phyloP scores from a whole-genome alignment of 1,139 yeast species.

The Pichia norvegensis region DNA sequence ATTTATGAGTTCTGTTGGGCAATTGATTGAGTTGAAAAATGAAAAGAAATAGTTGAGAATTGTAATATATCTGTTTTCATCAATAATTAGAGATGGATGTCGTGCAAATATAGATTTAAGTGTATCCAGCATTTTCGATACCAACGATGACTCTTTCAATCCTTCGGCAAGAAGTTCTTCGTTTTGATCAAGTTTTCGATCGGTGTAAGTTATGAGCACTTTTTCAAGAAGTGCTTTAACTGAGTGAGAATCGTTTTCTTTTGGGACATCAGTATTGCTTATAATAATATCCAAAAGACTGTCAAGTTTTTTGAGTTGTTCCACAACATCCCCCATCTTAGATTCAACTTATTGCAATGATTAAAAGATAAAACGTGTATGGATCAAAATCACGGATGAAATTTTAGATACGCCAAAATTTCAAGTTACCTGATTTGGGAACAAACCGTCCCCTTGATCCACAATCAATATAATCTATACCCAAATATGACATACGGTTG shows the following conservation, averaged over 20 bases:
- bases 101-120: conserved; percentile 18
- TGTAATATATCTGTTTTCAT: conserved; percentile 18
- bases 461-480: no score
- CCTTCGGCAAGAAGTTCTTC: not conserved
- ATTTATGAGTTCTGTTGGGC: conserved; percentile 11
- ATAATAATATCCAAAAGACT: conserved; percentile 24
- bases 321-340: not conserved
- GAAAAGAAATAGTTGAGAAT: conserved; percentile 18
- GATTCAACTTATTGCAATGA: not conserved
- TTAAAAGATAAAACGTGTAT: not conserved
- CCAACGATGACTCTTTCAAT: conserved; percentile 16
- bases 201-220: conserved; percentile 23
- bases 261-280: conserved; percentile 21
- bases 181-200: conserved; percentile 12
- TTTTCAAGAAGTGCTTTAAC: conserved; percentile 23
- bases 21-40: conserved; percentile 22
- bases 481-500: no score
- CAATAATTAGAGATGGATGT: conserved; percentile 22
- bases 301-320: conserved; percentile 18
- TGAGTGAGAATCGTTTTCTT: conserved; percentile 23
- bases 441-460: no score
- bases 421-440: no score
- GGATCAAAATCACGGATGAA: not conserved
- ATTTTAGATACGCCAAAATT: no score
- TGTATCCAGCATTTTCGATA: conserved; percentile 24